phyloP scores from a whole-genome alignment of 179 eudicot species.

The Silene noctiflora region DNA sequence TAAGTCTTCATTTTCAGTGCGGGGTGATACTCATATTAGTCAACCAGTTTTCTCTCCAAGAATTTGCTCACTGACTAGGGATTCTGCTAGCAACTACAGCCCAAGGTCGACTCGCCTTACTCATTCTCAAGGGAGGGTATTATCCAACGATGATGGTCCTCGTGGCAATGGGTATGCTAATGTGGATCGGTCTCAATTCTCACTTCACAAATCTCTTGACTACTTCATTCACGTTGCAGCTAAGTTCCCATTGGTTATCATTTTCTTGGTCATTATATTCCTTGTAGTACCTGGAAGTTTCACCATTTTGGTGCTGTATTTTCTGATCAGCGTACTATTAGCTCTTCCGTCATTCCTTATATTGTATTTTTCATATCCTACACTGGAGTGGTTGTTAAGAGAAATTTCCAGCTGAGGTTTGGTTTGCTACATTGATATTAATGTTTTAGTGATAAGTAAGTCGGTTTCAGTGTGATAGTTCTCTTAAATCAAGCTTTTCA shows the following conservation, averaged over 20 bases:
- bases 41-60: slow-evolving; percentile 40
- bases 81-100: slow-evolving; percentile 22
- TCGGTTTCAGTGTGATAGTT: slow-evolving; percentile 11
- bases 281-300: slow-evolving; percentile 53
- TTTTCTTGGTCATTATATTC: slow-evolving; percentile 46
- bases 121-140: slow-evolving; percentile 27
- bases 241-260: slow-evolving; percentile 55
- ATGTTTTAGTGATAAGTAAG: not conserved
- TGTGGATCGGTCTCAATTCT: slow-evolving; percentile 45
- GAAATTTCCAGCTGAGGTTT: slow-evolving; percentile 50
- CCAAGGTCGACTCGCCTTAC: slow-evolving; percentile 29
- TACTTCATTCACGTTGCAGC: slow-evolving; percentile 44
- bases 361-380: slow-evolving; percentile 59
- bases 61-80: slow-evolving; percentile 30
- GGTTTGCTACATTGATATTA: slow-evolving; percentile 7
- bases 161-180: slow-evolving; percentile 17
- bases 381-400: slow-evolving; percentile 56
- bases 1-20: slow-evolving; percentile 32
- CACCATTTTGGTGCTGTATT: slow-evolving; percentile 44
- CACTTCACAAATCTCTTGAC: slow-evolving; percentile 54
- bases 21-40: slow-evolving; percentile 26
- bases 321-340: slow-evolving; percentile 48
- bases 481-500: slow-evolving; percentile 11
- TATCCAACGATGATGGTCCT: slow-evolving; percentile 21
- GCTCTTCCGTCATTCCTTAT: slow-evolving; percentile 63